phyloP scores from a whole-genome alignment of 192 early-diverging fungal species.

The Blastocladiella britannica region DNA sequence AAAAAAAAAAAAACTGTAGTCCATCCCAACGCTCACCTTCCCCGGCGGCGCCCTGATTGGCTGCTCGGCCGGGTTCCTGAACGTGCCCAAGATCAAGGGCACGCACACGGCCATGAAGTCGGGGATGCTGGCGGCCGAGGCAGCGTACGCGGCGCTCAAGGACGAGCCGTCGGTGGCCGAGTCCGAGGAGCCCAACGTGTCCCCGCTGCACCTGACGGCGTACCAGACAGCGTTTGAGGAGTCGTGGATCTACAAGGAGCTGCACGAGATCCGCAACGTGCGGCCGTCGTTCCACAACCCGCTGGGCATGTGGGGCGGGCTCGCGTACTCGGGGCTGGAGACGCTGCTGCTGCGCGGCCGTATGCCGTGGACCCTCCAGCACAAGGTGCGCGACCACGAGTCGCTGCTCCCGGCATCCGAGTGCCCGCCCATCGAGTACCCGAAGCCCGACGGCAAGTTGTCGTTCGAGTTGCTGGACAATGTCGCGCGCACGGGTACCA shows the following conservation, averaged over 20 bases:
- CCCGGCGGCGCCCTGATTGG: slow-evolving; percentile 91
- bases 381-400: slow-evolving; percentile 59
- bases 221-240: slow-evolving; percentile 66
- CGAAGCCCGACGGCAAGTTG: slow-evolving; percentile 87
- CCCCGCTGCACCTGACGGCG: slow-evolving; percentile 42
- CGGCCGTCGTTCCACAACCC: slow-evolving; percentile 80
- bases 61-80: slow-evolving; percentile 86
- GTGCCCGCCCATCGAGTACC: slow-evolving; percentile 76
- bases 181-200: slow-evolving; percentile 18
- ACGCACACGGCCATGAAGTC: slow-evolving; percentile 99
- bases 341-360: slow-evolving; percentile 72
- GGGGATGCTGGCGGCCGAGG: slow-evolving; percentile 87
- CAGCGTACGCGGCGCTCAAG: slow-evolving; percentile 44
- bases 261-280: slow-evolving; percentile 76
- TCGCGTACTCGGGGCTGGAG: slow-evolving; percentile 74
- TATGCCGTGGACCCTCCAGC: slow-evolving; percentile 85
- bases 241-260: slow-evolving; percentile 80
- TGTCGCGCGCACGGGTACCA: slow-evolving; percentile 78
- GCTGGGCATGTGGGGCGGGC: slow-evolving; percentile 67
- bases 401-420: slow-evolving; percentile 38
- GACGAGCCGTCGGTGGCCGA: slow-evolving; percentile 8
- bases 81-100: slow-evolving; percentile 97
- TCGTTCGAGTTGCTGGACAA: slow-evolving; percentile 88
- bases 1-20: too few species aligned
- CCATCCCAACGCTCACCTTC: slow-evolving; percentile 80